A percentile compares a stretch with the other conserved stretches of the same genome.
Evolutionary conservation across 495 filamentous ascomycete genomes (phyloP).

Genomic region (Penicillium parvum): DNA sequence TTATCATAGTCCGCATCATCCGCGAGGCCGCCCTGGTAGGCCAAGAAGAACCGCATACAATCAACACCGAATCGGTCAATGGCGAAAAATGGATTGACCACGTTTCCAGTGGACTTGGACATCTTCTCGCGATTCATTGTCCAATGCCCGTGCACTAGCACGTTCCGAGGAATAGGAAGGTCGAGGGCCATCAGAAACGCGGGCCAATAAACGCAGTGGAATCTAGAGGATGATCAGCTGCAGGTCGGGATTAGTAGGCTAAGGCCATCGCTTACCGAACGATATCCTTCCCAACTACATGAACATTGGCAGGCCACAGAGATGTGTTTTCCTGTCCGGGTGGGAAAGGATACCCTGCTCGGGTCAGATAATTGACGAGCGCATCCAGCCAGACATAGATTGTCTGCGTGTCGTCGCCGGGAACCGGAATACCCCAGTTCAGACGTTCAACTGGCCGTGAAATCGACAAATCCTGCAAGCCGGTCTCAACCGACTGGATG

Average conservation of each 20-base stretch:
- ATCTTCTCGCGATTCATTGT: slow-evolving; percentile 86
- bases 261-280: slow-evolving; percentile 49
- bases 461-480: slow-evolving; percentile 81
- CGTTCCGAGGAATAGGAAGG: slow-evolving; percentile 72
- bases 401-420: slow-evolving; percentile 77
- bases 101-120: slow-evolving; percentile 92
- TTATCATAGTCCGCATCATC: slow-evolving; percentile 85
- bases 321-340: slow-evolving; percentile 56
- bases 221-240: slow-evolving; percentile 39
- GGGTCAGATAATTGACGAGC: slow-evolving; percentile 87
- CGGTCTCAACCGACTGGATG: slow-evolving; percentile 58
- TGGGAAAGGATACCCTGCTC: slow-evolving; percentile 76
- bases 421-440: slow-evolving; percentile 87
- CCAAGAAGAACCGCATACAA: slow-evolving; percentile 81
- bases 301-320: slow-evolving; percentile 88
- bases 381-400: slow-evolving; percentile 99
- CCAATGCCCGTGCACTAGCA: slow-evolving; percentile 93
- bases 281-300: slow-evolving; percentile 96
- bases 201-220: slow-evolving; percentile 98
- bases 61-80: slow-evolving; percentile 86
- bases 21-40: slow-evolving; percentile 66
- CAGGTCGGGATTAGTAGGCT: slow-evolving; percentile 1
- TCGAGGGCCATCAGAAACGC: slow-evolving; percentile 88
- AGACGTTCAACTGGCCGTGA: slow-evolving; percentile 77
- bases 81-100: slow-evolving; percentile 91